Evolutionary conservation across 1,139 yeast species (phyloP).

Genomic region (Cylindricascospora bacillispora): DNA sequence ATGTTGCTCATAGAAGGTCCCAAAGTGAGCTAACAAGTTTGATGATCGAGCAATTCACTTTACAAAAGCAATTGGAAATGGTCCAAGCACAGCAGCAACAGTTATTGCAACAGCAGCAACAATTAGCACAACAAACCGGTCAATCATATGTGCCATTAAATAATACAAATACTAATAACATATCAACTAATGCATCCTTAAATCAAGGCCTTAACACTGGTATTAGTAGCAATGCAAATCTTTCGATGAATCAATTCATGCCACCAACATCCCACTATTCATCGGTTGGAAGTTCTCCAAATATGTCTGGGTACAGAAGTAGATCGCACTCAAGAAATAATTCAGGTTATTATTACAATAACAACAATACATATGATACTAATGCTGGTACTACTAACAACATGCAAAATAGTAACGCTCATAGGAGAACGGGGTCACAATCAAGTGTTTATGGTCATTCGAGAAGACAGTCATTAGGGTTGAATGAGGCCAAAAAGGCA

Average conservation of each 20-base stretch:
- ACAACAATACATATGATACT: slow-evolving; percentile 20
- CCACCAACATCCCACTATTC: slow-evolving; percentile 5
- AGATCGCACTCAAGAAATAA: slow-evolving; percentile 25
- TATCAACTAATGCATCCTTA: slow-evolving; percentile 1
- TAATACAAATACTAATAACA: slow-evolving; percentile 1
- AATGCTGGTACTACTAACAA: slow-evolving; percentile 15
- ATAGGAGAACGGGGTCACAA: slow-evolving; percentile 27
- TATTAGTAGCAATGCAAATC: slow-evolving; percentile 3
- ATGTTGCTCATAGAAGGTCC: slow-evolving; percentile 88
- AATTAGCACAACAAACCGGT: slow-evolving; percentile 26
- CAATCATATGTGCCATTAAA: slow-evolving; percentile 6
- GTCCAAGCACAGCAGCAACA: slow-evolving; percentile 91
- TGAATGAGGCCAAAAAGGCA: slow-evolving; percentile 92
- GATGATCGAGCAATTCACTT: slow-evolving; percentile 86
- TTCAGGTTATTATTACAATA: slow-evolving; percentile 20
- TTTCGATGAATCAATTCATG: slow-evolving; percentile 3
- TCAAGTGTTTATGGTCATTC: slow-evolving; percentile 47
- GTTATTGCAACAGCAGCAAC: slow-evolving; percentile 56
- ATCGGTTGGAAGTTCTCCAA: slow-evolving; percentile 10
- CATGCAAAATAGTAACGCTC: slow-evolving; percentile 15
- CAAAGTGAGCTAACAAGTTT: slow-evolving; percentile 90
- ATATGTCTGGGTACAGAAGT: slow-evolving; percentile 21
- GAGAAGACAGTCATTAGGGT: slow-evolving; percentile 85
- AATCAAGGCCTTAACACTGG: background rate
- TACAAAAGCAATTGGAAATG: slow-evolving; percentile 83